Evolutionary conservation across 257 asterid species (phyloP), one percentile per base, ranked within the genome.

Genomic region (Plantago major): DNA sequence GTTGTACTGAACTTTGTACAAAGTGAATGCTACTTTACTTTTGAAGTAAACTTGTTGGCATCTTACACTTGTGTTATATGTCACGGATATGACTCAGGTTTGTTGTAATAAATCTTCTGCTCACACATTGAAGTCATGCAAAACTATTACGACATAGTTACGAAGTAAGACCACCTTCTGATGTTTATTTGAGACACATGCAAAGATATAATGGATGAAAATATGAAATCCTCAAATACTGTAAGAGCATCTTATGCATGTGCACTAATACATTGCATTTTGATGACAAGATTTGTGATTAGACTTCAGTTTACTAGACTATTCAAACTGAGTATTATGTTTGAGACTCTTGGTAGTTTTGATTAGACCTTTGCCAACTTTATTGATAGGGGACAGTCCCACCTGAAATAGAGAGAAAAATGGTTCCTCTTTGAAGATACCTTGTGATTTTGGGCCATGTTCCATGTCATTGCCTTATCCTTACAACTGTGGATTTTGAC

Each of bases 311-410:
- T 46, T 28, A 62, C 8, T 17, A 67, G 53, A 38, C 8, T 19
- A 17, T 56, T 47, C 60, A 40, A 11, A 0, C 8, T 18, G 63
- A 50, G 13, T 30, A 30, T 30, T 30, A 30, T 30, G 37, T 19
- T 28, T 59, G 55, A 47, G 62, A 37, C 44, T 33, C 53, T 45
- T 53, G 67, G 47, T 22, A 19, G 12, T 28, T 49, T 67, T 67
- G 77, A 75, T 75, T 58, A 63, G 77, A 75, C 74, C 37, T 30
- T 46, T 46, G 47, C 56, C 76, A 75, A 63, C 66, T 49, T 49
- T 53, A 56, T 9, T 52, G 38, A 52, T 52, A 62, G 72, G 77
- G 72, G 77, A 71, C 74, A 71, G 13, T 2, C 52, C 69, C 74
- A 75, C 63, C 63, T 71, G 77, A 48, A 67, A 46, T 67, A 58